A percentile compares a stretch with the other conserved stretches of the same genome.
Conservation (phyloP, 176 grass and related monocot genomes). For the Musa schizocarpa region DNA sequence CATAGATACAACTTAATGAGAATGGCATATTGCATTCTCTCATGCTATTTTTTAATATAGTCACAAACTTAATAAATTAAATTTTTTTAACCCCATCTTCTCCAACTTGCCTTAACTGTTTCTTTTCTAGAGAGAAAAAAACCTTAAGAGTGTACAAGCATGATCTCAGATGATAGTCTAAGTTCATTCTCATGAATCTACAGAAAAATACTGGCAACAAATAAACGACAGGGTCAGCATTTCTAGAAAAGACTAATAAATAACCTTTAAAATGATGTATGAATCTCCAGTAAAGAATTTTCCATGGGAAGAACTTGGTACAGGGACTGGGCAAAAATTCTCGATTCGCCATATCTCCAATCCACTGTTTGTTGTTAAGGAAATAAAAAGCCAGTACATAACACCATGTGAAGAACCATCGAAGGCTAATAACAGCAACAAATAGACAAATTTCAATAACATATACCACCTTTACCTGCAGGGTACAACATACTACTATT, state of each 20-base stretch:
- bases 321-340: constrained; percentile 64
- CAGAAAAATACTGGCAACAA: not conserved
- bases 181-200: not conserved
- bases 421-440: not conserved
- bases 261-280: constrained; percentile 90
- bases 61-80: not conserved
- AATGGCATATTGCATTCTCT: not conserved
- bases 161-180: not conserved
- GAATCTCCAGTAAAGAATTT: constrained; percentile 97
- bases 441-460: not conserved
- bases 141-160: not conserved
- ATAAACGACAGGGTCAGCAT: constrained; percentile 6
- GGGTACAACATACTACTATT: not conserved
- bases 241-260: not conserved
- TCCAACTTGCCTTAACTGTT: not conserved
- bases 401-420: not conserved
- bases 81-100: not conserved
- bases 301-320: constrained; percentile 52
- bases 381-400: constrained; percentile 11
- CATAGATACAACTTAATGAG: too few species aligned
- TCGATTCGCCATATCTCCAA: constrained; percentile 91
- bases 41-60: not conserved
- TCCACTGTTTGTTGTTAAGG: constrained; percentile 52
- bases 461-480: not conserved
- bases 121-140: not conserved